Percentiles rank a stretch among this genome's conserved stretches.
Evolutionary conservation across 192 early-diverging fungal genomes (phyloP).

Genomic region (Mortierella claussenii): DNA sequence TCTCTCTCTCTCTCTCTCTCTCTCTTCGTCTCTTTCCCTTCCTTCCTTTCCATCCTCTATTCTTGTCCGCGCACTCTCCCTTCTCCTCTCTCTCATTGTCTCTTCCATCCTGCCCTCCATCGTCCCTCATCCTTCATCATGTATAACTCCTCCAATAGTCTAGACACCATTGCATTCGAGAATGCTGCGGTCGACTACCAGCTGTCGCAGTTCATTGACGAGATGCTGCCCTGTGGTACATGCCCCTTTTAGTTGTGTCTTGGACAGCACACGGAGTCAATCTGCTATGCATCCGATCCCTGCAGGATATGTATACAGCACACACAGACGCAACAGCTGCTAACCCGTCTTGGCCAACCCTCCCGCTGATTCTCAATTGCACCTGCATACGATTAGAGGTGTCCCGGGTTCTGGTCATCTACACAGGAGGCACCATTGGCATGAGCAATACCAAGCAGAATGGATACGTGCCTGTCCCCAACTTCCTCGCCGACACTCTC

Average conservation of each 20-base stretch:
- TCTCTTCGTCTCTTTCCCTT: too few relatives aligned
- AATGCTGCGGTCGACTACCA: conserved; percentile 55
- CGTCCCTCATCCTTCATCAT: background rate
- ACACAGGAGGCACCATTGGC: conserved; percentile 96
- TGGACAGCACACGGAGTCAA: too few relatives aligned
- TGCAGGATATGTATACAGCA: too few relatives aligned
- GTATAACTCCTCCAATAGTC: conserved; percentile 1
- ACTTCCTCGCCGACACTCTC: conserved; percentile 84
- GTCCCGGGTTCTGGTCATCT: conserved; percentile 87
- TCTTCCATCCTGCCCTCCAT: background rate
- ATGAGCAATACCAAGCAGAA: conserved; percentile 80
- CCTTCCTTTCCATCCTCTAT: too few relatives aligned
- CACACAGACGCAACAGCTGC: too few relatives aligned
- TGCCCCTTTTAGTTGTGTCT: too few relatives aligned
- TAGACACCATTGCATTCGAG: conserved; percentile 51
- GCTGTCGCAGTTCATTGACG: conserved; percentile 50
- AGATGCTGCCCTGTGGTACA: conserved; percentile 53
- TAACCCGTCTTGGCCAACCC: background rate
- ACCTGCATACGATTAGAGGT: too few relatives aligned
- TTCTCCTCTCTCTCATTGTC: background rate
- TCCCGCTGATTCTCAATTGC: too few relatives aligned
- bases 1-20: too few relatives aligned
- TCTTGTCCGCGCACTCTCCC: too few relatives aligned
- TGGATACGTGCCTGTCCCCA: conserved; percentile 81
- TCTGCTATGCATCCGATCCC: too few relatives aligned